Evolutionary conservation across 768 basidiomycete genomes (phyloP).

Genomic region (Gymnopilus junonius): DNA sequence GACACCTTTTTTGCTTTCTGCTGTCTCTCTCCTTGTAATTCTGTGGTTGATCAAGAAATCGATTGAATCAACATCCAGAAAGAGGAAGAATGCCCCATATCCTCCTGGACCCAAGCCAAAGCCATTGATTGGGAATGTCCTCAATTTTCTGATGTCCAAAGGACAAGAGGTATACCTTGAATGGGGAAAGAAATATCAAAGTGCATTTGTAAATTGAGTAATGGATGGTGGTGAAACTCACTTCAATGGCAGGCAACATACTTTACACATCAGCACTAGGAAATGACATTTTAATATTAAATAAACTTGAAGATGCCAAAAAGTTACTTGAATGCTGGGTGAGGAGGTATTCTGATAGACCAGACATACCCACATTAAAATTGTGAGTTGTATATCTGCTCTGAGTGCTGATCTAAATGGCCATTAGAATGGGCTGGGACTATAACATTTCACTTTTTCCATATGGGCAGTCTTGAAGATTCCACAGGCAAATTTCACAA

Average conservation of each 20-base stretch:
- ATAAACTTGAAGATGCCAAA: slow-evolving; percentile 8
- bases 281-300: slow-evolving; percentile 6
- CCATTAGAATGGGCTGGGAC: not conserved
- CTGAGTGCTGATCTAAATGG: no score
- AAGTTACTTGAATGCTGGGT: slow-evolving; percentile 9
- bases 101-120: slow-evolving; percentile 11
- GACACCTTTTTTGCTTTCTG: not conserved
- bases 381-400: slow-evolving; percentile 1
- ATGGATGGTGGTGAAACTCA: not conserved
- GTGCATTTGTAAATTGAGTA: not conserved
- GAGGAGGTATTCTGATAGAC: slow-evolving; percentile 6
- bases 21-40: not conserved
- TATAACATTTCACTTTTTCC: not conserved
- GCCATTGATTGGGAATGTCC: slow-evolving; percentile 3
- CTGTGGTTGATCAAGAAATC: not conserved
- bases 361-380: slow-evolving; percentile 1
- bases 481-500: slow-evolving; percentile 5
- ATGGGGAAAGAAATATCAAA: slow-evolving; percentile 12
- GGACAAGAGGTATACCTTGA: not conserved
- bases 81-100: not conserved
- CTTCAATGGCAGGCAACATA: not conserved
- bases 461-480: not conserved
- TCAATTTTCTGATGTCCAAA: slow-evolving; percentile 2
- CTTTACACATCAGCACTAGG: not conserved
- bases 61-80: not conserved